These are phyloP conservation scores for Inosperma sp. DNA, from an alignment of 768 basidiomycete species.

Conservation along the genomic window DNA sequence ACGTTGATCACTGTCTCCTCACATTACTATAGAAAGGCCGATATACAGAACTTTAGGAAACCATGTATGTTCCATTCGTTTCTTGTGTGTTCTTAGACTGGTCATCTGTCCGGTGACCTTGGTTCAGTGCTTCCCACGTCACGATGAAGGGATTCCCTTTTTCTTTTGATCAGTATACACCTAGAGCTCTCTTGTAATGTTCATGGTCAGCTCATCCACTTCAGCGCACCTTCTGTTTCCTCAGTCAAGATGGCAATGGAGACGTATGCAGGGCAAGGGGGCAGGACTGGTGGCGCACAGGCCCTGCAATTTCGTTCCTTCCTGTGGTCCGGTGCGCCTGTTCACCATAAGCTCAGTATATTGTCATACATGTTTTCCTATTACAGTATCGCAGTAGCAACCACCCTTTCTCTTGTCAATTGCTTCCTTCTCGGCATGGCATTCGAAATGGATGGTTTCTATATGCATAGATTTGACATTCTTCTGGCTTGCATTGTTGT, in stretches of 20 bases:
- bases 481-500: conserved; percentile 71
- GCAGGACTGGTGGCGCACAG: conserved; percentile 71
- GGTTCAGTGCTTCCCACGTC: background rate
- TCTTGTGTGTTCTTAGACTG: conserved; percentile 3
- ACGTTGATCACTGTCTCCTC: conserved; percentile 64
- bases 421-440: conserved; percentile 65
- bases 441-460: conserved; percentile 63
- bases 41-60: conserved; percentile 82
- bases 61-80: conserved; percentile 54
- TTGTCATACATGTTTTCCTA: conserved; percentile 65
- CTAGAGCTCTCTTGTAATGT: conserved; percentile 11
- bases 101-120: background rate
- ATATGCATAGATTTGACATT: conserved; percentile 68
- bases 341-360: conserved; percentile 83
- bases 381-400: conserved; percentile 62
- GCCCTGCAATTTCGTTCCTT: conserved; percentile 78
- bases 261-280: conserved; percentile 89
- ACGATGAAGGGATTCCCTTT: conserved; percentile 1
- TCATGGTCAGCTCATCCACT: conserved; percentile 13
- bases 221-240: conserved; percentile 66
- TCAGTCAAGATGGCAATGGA: conserved; percentile 84
- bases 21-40: conserved; percentile 77
- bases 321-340: conserved; percentile 70
- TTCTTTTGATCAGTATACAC: conserved; percentile 11
- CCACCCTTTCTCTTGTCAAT: conserved; percentile 59